phyloP scores from a whole-genome alignment of 352 stramenopile species.

The Hyaloperonospora arabidopsidis region DNA sequence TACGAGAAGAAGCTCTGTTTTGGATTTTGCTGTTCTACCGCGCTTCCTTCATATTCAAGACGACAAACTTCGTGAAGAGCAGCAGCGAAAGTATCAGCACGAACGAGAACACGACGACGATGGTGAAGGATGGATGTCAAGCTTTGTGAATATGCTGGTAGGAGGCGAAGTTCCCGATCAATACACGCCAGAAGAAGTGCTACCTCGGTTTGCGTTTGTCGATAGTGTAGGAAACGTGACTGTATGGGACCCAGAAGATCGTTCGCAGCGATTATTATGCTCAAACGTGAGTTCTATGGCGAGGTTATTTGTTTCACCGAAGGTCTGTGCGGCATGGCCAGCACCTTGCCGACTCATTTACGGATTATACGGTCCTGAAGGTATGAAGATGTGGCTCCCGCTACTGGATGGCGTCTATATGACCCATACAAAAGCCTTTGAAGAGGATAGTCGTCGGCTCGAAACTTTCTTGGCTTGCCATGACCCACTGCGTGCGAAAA shows the following conservation, averaged over 20 bases:
- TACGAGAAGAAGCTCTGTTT: constrained; percentile 14
- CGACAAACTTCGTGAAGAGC: constrained; percentile 27
- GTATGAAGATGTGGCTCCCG: constrained; percentile 70
- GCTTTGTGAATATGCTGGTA: constrained; percentile 50
- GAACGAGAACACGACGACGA: constrained; percentile 41
- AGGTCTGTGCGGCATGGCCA: constrained; percentile 45
- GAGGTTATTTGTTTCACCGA: constrained; percentile 36
- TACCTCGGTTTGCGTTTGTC: constrained; percentile 60
- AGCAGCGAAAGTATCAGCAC: constrained; percentile 26
- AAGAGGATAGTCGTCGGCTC: constrained; percentile 36
- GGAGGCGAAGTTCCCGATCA: constrained; percentile 62
- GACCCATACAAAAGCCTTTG: constrained; percentile 47
- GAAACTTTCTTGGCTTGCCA: constrained; percentile 71
- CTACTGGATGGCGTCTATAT: constrained; percentile 74
- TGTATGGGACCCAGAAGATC: constrained; percentile 72
- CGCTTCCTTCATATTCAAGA: constrained; percentile 51
- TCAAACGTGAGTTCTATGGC: constrained; percentile 61
- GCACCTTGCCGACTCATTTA: constrained; percentile 55
- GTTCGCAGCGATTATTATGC: constrained; percentile 54
- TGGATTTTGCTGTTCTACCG: constrained; percentile 49
- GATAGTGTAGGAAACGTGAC: constrained; percentile 49
- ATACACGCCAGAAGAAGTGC: constrained; percentile 57
- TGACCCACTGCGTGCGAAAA: constrained; percentile 74
- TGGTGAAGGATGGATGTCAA: constrained; percentile 53
- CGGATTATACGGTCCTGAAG: constrained; percentile 63